Percentiles rank a stretch among this genome's conserved stretches.
These are phyloP conservation scores for Amphichorda felina DNA, from an alignment of 2,329 filamentous ascomycete genomes.

Conservation along the genomic window DNA sequence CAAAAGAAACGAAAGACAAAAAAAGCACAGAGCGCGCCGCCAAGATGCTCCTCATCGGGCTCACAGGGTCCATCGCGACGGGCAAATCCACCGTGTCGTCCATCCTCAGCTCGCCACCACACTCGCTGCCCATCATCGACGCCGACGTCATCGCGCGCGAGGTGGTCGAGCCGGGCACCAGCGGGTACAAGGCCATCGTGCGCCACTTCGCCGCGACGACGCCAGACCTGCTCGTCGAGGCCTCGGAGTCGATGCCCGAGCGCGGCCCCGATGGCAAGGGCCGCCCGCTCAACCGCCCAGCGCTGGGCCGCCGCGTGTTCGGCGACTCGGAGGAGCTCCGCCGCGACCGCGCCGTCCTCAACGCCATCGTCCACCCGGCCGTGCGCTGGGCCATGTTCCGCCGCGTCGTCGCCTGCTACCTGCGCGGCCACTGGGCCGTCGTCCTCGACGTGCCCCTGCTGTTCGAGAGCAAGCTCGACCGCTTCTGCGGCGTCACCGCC, in stretches of 20 bases:
- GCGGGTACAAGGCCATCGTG: slow-evolving; percentile 74
- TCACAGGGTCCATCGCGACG: slow-evolving; percentile 94
- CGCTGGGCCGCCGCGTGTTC: slow-evolving; percentile 77
- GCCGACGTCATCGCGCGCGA: slow-evolving; percentile 85
- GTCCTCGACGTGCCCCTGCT: slow-evolving; percentile 86
- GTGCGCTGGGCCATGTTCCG: slow-evolving; percentile 75
- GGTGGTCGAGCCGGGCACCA: slow-evolving; percentile 86
- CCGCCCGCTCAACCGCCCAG: slow-evolving; percentile 71
- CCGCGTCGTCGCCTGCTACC: slow-evolving; percentile 59
- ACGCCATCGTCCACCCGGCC: slow-evolving; percentile 85
- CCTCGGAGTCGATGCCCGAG: slow-evolving; percentile 36
- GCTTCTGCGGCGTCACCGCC: slow-evolving; percentile 71
- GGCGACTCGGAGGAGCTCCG: slow-evolving; percentile 60
- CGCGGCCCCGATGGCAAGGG: slow-evolving; percentile 48
- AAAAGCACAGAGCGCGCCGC: too few relatives aligned
- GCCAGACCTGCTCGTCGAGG: slow-evolving; percentile 67
- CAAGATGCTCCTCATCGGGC: slow-evolving; percentile 81
- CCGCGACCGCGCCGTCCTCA: slow-evolving; percentile 65
- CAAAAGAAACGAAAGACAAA: neutral
- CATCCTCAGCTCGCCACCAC: slow-evolving; percentile 67
- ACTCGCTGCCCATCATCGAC: slow-evolving; percentile 84
- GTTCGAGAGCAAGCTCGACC: slow-evolving; percentile 80
- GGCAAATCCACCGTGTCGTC: slow-evolving; percentile 93
- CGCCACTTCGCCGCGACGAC: slow-evolving; percentile 70
- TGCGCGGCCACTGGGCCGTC: slow-evolving; percentile 73